Percentiles rank a stretch among this genome's conserved stretches.
Evolutionary conservation across 2,329 filamentous ascomycete species (phyloP).

Genomic region (Botryosphaeria dothidea): DNA sequence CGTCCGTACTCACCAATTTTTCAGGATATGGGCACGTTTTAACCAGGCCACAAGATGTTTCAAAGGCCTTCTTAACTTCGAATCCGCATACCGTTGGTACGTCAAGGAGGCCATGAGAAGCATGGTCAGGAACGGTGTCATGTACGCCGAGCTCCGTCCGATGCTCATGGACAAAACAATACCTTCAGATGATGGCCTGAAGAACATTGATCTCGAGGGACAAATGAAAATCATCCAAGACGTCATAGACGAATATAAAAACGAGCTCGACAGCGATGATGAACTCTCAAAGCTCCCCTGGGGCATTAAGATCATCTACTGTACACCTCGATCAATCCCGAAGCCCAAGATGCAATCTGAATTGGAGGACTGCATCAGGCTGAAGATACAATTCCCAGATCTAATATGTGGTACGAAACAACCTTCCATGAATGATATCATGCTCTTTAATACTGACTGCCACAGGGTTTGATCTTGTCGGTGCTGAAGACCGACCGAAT

Average conservation of each 20-base stretch:
- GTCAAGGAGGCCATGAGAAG: constrained; percentile 61
- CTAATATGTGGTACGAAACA: constrained; percentile 62
- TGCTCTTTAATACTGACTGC: background rate
- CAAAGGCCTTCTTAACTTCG: constrained; percentile 71
- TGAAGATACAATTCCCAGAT: constrained; percentile 59
- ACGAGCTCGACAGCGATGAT: constrained; percentile 38
- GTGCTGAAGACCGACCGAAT: constrained; percentile 64
- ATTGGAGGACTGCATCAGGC: constrained; percentile 61
- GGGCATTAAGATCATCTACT: constrained; percentile 71
- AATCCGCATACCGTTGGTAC: constrained; percentile 62
- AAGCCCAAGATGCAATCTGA: constrained; percentile 51
- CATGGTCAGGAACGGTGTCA: constrained; percentile 65
- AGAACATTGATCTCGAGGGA: constrained; percentile 54
- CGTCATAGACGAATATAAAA: constrained; percentile 53
- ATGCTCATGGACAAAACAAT: constrained; percentile 70
- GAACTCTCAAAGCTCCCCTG: constrained; percentile 53
- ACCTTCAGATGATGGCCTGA: constrained; percentile 57
- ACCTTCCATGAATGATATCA: too few relatives aligned
- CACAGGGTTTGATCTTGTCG: constrained; percentile 68
- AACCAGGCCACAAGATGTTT: constrained; percentile 70
- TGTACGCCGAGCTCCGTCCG: constrained; percentile 70
- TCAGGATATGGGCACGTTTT: constrained; percentile 61
- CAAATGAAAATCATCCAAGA: constrained; percentile 62
- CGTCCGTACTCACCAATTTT: background rate
- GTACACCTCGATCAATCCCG: constrained; percentile 64